phyloP scores from a whole-genome alignment of 352 stramenopile genomes.

The Phytophthora sp. region DNA sequence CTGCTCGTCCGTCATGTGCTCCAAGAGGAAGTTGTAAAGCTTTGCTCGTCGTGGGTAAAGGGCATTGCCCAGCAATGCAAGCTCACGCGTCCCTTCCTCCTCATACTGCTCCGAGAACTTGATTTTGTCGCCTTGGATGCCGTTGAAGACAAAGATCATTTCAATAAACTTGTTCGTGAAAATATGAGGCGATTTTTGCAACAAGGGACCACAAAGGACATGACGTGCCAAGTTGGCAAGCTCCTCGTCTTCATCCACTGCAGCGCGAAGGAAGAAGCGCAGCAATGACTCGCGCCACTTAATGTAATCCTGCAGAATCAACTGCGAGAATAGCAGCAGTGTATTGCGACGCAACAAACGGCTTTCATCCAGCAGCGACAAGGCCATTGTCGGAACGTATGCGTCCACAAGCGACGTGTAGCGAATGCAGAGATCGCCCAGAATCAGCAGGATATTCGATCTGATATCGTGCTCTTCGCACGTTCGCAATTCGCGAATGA shows the following conservation, averaged over 20 bases:
- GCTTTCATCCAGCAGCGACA: conserved; percentile 91
- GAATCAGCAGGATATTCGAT: conserved; percentile 97
- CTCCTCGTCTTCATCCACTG: conserved; percentile 94
- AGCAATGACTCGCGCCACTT: conserved; percentile 97
- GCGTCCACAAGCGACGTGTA: conserved; percentile 97
- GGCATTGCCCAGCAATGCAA: conserved; percentile 60
- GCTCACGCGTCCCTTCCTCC: conserved; percentile 65
- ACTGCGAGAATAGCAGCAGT: conserved; percentile 94
- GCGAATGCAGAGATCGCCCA: conserved; percentile 96
- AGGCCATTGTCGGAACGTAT: conserved; percentile 95
- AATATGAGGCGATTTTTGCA: conserved; percentile 93
- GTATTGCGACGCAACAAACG: conserved; percentile 93
- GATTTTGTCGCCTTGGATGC: conserved; percentile 61
- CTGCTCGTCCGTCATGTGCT: conserved; percentile 96
- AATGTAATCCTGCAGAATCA: conserved; percentile 98
- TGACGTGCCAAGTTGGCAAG: conserved; percentile 93
- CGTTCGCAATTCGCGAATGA: conserved; percentile 94
- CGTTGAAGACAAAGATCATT: conserved; percentile 97
- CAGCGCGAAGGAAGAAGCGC: conserved; percentile 94
- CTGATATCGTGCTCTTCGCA: conserved; percentile 86
- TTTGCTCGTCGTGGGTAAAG: conserved; percentile 77
- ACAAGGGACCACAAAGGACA: conserved; percentile 91
- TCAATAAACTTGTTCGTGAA: conserved; percentile 98
- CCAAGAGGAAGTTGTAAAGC: conserved; percentile 95
- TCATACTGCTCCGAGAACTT: conserved; percentile 71